Evolutionary conservation across 345 rosid genomes (phyloP).

Genomic region (Crucihimalaya himalaica): DNA sequence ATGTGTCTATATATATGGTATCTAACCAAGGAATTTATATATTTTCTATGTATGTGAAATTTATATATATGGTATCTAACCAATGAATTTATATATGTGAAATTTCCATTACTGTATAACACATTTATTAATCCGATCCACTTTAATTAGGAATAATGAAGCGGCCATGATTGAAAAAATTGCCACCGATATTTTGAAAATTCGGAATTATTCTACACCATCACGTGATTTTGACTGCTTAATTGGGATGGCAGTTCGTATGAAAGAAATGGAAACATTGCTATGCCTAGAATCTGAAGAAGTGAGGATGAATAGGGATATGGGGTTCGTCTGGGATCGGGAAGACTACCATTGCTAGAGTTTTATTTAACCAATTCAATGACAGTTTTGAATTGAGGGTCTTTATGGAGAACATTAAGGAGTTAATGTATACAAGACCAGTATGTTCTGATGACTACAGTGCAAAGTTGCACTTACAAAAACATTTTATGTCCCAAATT

Average conservation of each 20-base stretch:
- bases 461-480: not conserved
- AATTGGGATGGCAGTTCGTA: not conserved
- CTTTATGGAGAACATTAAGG: not conserved
- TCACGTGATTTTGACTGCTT: not conserved
- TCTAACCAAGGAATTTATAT: no score
- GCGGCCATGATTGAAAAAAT: not conserved
- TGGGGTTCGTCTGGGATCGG: not conserved
- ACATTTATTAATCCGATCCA: no score
- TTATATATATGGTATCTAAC: no score
- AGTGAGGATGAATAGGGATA: not conserved
- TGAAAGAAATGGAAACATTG: no score
- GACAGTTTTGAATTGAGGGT: not conserved
- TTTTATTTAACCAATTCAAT: not conserved
- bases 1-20: no score
- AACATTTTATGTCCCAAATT: not conserved
- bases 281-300: no score
- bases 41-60: no score
- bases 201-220: not conserved
- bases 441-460: not conserved
- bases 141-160: not conserved
- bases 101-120: no score
- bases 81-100: no score
- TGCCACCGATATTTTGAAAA: not conserved
- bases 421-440: not conserved
- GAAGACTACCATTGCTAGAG: not conserved